Conservation (phyloP, 495 filamentous ascomycete species). For the Penicillium canescens region DNA sequence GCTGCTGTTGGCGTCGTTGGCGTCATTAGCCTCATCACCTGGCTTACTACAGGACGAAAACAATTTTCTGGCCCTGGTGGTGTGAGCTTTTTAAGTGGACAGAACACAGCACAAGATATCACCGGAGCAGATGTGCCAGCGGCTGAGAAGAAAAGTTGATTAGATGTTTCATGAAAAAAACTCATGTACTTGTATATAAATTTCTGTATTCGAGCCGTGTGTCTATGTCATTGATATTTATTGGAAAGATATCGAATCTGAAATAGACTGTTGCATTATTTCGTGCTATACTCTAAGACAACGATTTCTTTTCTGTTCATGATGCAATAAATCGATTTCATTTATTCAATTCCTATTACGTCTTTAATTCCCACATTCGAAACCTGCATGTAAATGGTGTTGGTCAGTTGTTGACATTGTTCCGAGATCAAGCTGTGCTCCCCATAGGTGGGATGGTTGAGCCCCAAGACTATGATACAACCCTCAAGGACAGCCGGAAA, state of each 20-base stretch:
- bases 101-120: conserved; percentile 1
- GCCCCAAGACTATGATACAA: not conserved
- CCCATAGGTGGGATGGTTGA: conserved; percentile 2
- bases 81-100: conserved; percentile 20
- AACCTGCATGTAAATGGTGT: not conserved
- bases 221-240: too few relatives aligned
- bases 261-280: too few relatives aligned
- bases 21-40: conserved; percentile 51
- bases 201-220: too few relatives aligned
- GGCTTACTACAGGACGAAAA: conserved; percentile 52
- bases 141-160: not conserved
- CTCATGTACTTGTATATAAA: too few relatives aligned
- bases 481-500: not conserved
- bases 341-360: too few relatives aligned
- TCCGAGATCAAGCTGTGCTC: not conserved
- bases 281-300: too few relatives aligned
- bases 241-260: too few relatives aligned
- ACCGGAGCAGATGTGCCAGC: not conserved
- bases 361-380: too few relatives aligned
- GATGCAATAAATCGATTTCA: too few relatives aligned
- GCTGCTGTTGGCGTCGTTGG: conserved; percentile 57
- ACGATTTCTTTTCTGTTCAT: too few relatives aligned
- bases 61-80: conserved; percentile 51
- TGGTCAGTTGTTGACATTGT: not conserved
- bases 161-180: not conserved